phyloP scores from a whole-genome alignment of 495 filamentous ascomycete species.

The Bathelium albidoporum region DNA sequence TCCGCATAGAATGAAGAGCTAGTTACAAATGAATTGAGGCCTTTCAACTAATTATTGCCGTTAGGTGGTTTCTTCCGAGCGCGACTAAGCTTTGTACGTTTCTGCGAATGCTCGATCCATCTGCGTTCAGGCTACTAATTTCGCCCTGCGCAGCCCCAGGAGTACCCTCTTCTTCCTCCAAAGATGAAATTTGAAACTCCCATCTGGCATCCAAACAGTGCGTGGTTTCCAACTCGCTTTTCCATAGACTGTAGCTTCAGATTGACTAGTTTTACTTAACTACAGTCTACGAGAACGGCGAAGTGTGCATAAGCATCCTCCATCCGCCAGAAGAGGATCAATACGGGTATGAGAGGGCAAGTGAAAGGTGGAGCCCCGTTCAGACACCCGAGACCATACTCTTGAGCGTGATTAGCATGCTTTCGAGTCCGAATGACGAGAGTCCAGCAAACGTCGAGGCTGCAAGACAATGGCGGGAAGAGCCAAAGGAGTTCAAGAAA shows the following conservation, averaged over 20 bases:
- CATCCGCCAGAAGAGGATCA: slow-evolving; percentile 94
- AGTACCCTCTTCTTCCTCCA: slow-evolving; percentile 84
- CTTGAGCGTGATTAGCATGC: slow-evolving; percentile 84
- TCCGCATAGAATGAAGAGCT: not conserved
- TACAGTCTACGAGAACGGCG: slow-evolving; percentile 70
- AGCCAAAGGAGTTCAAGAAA: slow-evolving; percentile 40
- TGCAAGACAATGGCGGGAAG: slow-evolving; percentile 74
- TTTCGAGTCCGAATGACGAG: slow-evolving; percentile 88
- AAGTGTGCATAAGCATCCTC: slow-evolving; percentile 94
- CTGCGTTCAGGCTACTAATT: not conserved
- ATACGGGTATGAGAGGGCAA: slow-evolving; percentile 86
- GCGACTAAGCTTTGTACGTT: slow-evolving; percentile 50
- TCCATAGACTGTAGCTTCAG: not conserved
- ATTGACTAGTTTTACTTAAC: not conserved
- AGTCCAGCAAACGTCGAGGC: slow-evolving; percentile 93
- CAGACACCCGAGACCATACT: slow-evolving; percentile 95
- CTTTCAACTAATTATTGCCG: not conserved
- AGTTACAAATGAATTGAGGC: not conserved
- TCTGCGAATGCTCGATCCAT: not conserved
- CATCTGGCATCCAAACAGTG: slow-evolving; percentile 89
- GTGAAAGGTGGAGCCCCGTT: slow-evolving; percentile 93
- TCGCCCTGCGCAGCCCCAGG: slow-evolving; percentile 36
- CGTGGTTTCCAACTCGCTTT: slow-evolving; percentile 8
- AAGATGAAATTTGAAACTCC: slow-evolving; percentile 83
- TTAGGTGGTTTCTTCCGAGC: slow-evolving; percentile 84